Base-by-base conservation (phyloP, 805 yeast species). In the Vanderwaltozyma tropicalis region DNA sequence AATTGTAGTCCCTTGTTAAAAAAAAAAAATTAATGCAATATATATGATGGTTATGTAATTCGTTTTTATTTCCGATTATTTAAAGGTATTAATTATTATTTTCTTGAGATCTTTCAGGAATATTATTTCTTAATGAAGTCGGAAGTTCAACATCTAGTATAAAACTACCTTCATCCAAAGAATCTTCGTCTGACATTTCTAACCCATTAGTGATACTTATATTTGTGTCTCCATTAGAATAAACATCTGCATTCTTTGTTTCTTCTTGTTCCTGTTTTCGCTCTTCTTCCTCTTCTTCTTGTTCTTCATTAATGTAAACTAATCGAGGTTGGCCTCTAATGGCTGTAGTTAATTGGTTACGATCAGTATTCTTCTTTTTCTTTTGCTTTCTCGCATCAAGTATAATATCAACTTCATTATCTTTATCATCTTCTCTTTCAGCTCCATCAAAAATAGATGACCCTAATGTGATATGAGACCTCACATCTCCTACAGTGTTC, bases 241-340 rank as follows among this genome's bases (percentile, higher is more conserved):
- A n/a, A n/a, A n/a, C n/a, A n/a, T n/a, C 53, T 9, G 24, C 34
- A 24, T 24, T 17, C 29, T 39, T 31, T 35, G 42, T 9, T 40
- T 40, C 28, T 33, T 40, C 12, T 42, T 39, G 11, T 43, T 45
- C 27, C 18, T 17, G n/a, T 46, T 41, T 11, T 35, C 24, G 10
- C 24, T 21, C 24, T 21, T 21, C 9, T 21, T 7, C 24, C 27
- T n/a, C 14, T 14, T 4, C 18, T n/a, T 9, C 14, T 15, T 28
- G 6, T 28, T 28, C 18, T 28, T 28, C 30, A 15, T 28, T 28
- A 14, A 28, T 12, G 33, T 57, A 58, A 1, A 84, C 80, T 43
- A 84, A 64, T 46, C 71, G 70, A 1, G 94, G 92, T 51, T 71
- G 76, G 2, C 83, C 92, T 42, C 79, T 72, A 40, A 82, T 79